Evolutionary conservation across 2,329 filamentous ascomycete genomes (phyloP).

Genomic region (Phaeosphaeria sp.): DNA sequence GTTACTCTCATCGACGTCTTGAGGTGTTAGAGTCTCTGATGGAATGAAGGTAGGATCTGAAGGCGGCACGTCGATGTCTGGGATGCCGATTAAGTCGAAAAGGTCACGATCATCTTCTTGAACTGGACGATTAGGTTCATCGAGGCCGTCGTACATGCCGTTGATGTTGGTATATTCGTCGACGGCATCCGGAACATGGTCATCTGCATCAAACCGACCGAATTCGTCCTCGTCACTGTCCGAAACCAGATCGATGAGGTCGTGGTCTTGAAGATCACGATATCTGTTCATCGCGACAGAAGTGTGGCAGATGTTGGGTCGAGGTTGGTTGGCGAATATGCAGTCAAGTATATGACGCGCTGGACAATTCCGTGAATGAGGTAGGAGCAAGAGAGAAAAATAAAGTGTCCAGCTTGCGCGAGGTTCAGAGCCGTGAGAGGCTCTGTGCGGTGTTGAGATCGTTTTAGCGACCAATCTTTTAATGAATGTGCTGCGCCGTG

Average conservation of each 20-base stretch:
- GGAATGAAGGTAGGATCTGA: constrained; percentile 4
- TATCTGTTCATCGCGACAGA: constrained; percentile 16
- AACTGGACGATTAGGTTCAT: constrained; percentile 1
- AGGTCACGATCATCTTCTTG: constrained; percentile 7
- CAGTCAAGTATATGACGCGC: too few species aligned
- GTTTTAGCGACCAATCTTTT: not conserved
- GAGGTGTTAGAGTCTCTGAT: not conserved
- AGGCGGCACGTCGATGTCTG: constrained; percentile 31
- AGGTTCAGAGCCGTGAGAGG: not conserved
- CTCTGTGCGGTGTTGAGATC: not conserved
- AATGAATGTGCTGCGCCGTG: not conserved
- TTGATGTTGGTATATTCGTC: constrained; percentile 5
- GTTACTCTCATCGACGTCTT: not conserved
- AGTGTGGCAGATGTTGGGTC: not conserved
- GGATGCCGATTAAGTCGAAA: constrained; percentile 32
- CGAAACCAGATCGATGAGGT: constrained; percentile 31
- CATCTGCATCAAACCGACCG: constrained; percentile 10
- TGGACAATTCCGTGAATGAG: too few species aligned
- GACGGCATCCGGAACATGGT: not conserved
- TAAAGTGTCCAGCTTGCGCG: not conserved
- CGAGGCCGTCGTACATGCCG: constrained; percentile 5
- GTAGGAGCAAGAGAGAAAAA: not conserved
- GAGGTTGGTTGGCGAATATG: too few species aligned
- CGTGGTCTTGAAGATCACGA: not conserved
- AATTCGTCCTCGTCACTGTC: constrained; percentile 28